phyloP scores from a whole-genome alignment of 495 filamentous ascomycete species.

The Hyaloscypha bicolor region DNA sequence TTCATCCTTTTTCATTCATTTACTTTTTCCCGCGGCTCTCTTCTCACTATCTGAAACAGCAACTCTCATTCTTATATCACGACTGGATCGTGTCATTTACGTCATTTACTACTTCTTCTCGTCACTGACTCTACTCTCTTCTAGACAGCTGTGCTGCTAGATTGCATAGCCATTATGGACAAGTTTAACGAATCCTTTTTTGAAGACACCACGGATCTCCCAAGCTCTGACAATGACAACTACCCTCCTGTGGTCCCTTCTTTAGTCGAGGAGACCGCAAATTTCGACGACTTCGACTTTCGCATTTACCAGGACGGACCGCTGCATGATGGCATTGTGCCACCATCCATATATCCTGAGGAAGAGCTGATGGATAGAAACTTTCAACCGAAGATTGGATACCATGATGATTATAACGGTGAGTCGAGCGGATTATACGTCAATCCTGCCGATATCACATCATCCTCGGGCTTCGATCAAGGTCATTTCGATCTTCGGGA shows the following conservation, averaged over 20 bases:
- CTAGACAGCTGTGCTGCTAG: slow-evolving; percentile 4
- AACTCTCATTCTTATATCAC: background rate
- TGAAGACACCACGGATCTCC: background rate
- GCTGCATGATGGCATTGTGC: background rate
- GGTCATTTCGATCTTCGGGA: no score
- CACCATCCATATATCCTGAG: background rate
- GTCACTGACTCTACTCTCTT: background rate
- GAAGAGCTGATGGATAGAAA: background rate
- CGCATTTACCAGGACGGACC: background rate
- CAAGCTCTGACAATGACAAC: background rate
- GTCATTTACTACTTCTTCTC: background rate
- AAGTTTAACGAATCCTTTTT: background rate
- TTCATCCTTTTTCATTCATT: background rate
- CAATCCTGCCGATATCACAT: no score
- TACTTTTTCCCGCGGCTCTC: background rate
- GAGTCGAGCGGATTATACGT: background rate
- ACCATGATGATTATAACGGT: background rate
- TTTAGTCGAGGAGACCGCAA: background rate
- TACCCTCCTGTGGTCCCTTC: background rate
- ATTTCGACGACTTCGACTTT: background rate
- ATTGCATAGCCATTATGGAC: background rate
- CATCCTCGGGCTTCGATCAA: no score
- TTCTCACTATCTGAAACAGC: background rate
- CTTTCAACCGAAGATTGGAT: background rate
- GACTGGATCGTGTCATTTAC: slow-evolving; percentile 6